A percentile compares a stretch with the other conserved stretches of the same genome.
phyloP scores from a whole-genome alignment of 2,329 filamentous ascomycete species.

The Monilinia vaccinii-corymbosi region DNA sequence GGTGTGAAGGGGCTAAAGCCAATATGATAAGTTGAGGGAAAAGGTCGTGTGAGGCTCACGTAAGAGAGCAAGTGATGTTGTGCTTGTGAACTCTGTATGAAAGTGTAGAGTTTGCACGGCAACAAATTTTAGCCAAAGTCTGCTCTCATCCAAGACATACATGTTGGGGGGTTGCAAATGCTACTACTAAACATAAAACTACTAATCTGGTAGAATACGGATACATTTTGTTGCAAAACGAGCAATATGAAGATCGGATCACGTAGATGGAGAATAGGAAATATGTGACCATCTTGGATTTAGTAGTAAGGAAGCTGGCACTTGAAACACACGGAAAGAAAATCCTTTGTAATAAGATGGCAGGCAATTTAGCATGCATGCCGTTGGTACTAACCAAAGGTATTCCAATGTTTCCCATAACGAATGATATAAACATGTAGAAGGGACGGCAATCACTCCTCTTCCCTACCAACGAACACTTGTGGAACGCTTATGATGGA shows the following conservation, averaged over 20 bases:
- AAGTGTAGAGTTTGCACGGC: neutral
- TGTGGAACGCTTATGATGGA: neutral
- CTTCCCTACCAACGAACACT: neutral
- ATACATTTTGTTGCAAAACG: neutral
- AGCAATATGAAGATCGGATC: neutral
- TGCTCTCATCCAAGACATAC: neutral
- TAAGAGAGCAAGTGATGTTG: slow-evolving; percentile 4
- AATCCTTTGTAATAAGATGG: neutral
- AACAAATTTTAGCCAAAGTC: neutral
- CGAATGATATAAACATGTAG: neutral
- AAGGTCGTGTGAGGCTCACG: neutral
- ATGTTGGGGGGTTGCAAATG: neutral
- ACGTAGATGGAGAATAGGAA: neutral
- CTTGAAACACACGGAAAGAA: neutral
- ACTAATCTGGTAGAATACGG: neutral
- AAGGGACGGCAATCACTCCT: neutral
- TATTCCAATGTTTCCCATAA: neutral
- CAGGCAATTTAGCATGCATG: neutral
- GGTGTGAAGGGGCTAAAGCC: neutral
- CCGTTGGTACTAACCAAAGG: neutral
- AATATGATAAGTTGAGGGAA: neutral
- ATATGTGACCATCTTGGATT: neutral
- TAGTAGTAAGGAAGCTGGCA: neutral
- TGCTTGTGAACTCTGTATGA: neutral
- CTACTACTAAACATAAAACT: neutral